Evolutionary conservation across 2,329 filamentous ascomycete genomes (phyloP).

Genomic region (Hypoxylon sp.): DNA sequence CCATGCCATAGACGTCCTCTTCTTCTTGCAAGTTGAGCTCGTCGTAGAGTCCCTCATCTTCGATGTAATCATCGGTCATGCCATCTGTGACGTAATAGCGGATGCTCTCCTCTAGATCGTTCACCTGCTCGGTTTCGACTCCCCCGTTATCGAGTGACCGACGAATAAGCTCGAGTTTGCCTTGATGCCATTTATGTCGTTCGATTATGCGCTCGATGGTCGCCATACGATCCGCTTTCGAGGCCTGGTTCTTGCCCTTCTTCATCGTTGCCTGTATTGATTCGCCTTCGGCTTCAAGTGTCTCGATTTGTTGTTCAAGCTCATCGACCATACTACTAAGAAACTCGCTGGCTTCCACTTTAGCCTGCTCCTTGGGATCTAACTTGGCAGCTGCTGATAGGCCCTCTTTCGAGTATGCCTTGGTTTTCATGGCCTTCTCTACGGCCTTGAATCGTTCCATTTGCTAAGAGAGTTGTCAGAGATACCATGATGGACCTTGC

Average conservation of each 20-base stretch:
- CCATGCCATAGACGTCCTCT: conserved; percentile 88
- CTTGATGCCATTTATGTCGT: conserved; percentile 96
- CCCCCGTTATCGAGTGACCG: conserved; percentile 93
- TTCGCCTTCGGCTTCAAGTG: conserved; percentile 91
- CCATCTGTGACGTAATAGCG: conserved; percentile 95
- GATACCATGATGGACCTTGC: conserved; percentile 27
- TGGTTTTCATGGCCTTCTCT: conserved; percentile 99
- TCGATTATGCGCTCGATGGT: conserved; percentile 89
- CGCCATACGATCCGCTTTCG: conserved; percentile 88
- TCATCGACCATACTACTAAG: conserved; percentile 90
- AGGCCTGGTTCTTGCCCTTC: conserved; percentile 90
- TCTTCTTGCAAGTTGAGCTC: conserved; percentile 94
- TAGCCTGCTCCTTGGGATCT: conserved; percentile 98
- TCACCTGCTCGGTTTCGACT: conserved; percentile 88
- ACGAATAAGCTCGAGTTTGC: conserved; percentile 90
- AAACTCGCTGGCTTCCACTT: conserved; percentile 89
- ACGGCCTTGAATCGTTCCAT: conserved; percentile 99
- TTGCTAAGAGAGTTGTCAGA: conserved; percentile 71
- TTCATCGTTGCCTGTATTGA: conserved; percentile 89
- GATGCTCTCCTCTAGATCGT: conserved; percentile 91
- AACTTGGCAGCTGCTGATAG: conserved; percentile 91
- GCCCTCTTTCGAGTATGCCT: conserved; percentile 98
- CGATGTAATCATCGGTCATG: conserved; percentile 89
- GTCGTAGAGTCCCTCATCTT: conserved; percentile 96
- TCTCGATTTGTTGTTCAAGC: conserved; percentile 93